Percentiles rank a stretch among this genome's conserved stretches.
Evolutionary conservation across 345 rosid genomes (phyloP).

Genomic region (Microthlaspi erraticum): DNA sequence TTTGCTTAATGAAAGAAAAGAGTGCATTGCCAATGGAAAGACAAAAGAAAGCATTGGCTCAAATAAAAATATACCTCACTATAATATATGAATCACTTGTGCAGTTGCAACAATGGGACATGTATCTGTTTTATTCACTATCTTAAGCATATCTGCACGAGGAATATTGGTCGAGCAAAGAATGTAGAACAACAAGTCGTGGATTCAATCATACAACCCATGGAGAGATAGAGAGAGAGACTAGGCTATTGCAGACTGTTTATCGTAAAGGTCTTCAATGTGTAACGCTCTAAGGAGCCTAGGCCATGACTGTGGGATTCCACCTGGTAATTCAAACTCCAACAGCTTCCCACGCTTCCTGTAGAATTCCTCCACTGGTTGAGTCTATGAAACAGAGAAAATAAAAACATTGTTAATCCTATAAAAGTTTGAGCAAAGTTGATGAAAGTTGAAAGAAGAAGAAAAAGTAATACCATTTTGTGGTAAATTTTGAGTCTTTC

Average conservation of each 20-base stretch:
- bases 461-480: constrained; percentile 55
- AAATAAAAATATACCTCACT: background rate
- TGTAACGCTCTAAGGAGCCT: constrained; percentile 86
- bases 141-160: constrained; percentile 31
- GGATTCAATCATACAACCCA: constrained; percentile 14
- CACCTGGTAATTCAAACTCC: constrained; percentile 95
- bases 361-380: constrained; percentile 93
- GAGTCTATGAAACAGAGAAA: constrained; percentile 51
- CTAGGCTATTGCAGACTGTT: constrained; percentile 71
- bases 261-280: constrained; percentile 63
- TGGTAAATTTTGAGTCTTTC: constrained; percentile 80
- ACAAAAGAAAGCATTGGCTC: background rate
- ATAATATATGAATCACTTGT: constrained; percentile 13
- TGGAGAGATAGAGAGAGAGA: background rate
- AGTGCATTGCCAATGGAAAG: background rate
- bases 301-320: constrained; percentile 98
- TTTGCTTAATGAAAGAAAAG: constrained; percentile 7
- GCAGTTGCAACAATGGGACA: constrained; percentile 13
- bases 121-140: constrained; percentile 39
- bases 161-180: constrained; percentile 38
- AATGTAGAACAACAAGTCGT: constrained; percentile 33
- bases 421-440: background rate
- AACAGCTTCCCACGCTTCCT: constrained; percentile 71
- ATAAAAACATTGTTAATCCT: background rate
- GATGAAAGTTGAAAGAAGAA: background rate